Evolutionary conservation across 164 flowering plant species (phyloP).

Genomic region (Piper longum): DNA sequence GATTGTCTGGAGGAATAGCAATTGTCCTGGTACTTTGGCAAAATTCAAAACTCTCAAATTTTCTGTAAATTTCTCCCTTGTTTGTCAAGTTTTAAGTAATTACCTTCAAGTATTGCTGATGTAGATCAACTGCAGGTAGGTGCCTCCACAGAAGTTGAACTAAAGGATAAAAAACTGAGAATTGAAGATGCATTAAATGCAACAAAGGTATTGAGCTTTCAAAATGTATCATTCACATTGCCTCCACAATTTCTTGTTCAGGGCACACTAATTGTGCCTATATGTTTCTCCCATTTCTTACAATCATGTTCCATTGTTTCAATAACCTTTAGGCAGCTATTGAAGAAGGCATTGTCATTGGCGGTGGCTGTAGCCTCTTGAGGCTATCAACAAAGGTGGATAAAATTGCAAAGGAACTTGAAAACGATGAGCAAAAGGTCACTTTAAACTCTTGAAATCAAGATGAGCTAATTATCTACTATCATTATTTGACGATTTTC

Average conservation of each 20-base stretch:
- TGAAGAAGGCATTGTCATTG: constrained; percentile 92
- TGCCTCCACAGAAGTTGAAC: constrained; percentile 77
- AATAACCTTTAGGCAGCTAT: constrained; percentile 53
- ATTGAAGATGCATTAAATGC: constrained; percentile 94
- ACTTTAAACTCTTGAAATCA: background rate
- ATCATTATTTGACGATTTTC: background rate
- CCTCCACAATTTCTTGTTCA: background rate
- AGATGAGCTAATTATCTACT: background rate
- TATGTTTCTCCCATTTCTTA: background rate
- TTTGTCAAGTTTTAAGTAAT: too few species aligned
- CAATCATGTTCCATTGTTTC: too few species aligned
- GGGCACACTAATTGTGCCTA: background rate
- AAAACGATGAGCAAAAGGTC: constrained; percentile 80
- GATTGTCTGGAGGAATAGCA: constrained; percentile 77
- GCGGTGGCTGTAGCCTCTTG: constrained; percentile 80
- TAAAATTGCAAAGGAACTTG: constrained; percentile 39
- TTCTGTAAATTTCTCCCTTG: background rate
- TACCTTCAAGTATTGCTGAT: background rate
- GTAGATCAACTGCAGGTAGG: constrained; percentile 44
- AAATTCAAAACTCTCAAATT: background rate
- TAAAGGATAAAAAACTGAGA: constrained; percentile 77
- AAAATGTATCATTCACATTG: background rate
- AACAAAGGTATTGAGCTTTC: constrained; percentile 41
- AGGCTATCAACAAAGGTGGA: constrained; percentile 65
- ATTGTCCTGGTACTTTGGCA: constrained; percentile 48